phyloP scores from a whole-genome alignment of 1,284 basidiomycete genomes.

The Spongispora temasekensis region DNA sequence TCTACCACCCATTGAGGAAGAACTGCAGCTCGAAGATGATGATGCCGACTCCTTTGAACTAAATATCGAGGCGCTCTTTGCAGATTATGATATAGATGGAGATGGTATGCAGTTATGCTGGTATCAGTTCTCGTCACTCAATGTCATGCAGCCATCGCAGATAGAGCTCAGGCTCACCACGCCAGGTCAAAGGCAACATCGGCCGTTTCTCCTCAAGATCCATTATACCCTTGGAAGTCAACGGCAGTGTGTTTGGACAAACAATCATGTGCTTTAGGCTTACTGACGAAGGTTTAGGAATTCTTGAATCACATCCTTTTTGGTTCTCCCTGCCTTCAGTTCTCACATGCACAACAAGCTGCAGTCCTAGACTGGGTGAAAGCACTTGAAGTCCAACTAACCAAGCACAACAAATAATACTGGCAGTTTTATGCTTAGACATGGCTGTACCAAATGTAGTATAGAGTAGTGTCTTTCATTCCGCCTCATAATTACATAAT shows the following conservation, averaged over 20 bases:
- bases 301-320: slow-evolving; percentile 6
- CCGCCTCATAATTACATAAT: no score
- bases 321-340: slow-evolving; percentile 2
- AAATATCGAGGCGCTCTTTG: not conserved
- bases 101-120: no score
- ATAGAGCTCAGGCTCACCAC: not conserved
- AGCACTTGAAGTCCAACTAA: slow-evolving; percentile 26
- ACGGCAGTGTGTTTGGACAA: not conserved
- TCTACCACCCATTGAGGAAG: not conserved
- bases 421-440: no score
- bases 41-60: not conserved
- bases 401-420: no score
- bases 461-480: no score
- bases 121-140: no score
- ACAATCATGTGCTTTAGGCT: not conserved
- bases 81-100: no score
- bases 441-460: no score
- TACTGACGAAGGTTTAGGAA: not conserved
- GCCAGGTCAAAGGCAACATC: not conserved
- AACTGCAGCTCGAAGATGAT: not conserved
- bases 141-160: no score
- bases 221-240: slow-evolving; percentile 18
- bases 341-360: slow-evolving; percentile 5
- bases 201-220: no score
- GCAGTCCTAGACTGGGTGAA: slow-evolving; percentile 28